Evolutionary conservation across 2,329 filamentous ascomycete species (phyloP).

Genomic region (Orbilia blumenaviensis): DNA sequence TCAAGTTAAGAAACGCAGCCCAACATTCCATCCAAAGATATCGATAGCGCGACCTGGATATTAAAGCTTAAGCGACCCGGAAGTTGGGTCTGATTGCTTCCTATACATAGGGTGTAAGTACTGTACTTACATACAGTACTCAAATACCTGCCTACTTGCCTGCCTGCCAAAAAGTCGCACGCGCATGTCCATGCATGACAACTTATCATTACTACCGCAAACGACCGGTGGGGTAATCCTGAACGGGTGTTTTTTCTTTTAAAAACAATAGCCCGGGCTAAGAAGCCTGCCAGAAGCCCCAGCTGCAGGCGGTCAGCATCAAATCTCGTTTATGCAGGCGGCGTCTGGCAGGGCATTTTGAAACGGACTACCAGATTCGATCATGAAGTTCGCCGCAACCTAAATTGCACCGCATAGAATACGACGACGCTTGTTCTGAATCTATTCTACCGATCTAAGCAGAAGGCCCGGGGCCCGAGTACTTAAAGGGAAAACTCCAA

Average conservation of each 20-base stretch:
- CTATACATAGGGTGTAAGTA: no score
- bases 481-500: constrained; percentile 5
- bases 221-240: background rate
- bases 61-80: background rate
- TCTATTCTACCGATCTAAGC: background rate
- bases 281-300: constrained; percentile 23
- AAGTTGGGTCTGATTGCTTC: background rate
- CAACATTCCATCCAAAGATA: no score
- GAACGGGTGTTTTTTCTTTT: background rate
- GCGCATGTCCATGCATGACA: constrained; percentile 13
- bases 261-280: background rate
- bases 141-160: background rate
- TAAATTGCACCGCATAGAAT: constrained; percentile 11
- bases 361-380: constrained; percentile 48
- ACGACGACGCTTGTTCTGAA: background rate
- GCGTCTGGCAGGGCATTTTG: constrained; percentile 43
- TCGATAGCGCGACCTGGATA: background rate
- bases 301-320: constrained; percentile 30
- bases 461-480: background rate
- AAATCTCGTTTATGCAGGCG: constrained; percentile 54
- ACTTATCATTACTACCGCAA: background rate
- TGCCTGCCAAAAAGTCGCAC: constrained; percentile 1
- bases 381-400: background rate
- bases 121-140: no score
- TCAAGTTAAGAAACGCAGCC: no score